A percentile compares a stretch with the other conserved stretches of the same genome.
These are phyloP conservation scores for Zymoseptoria tritici DNA, from an alignment of 2,329 filamentous ascomycete species.

Conservation along the genomic window DNA sequence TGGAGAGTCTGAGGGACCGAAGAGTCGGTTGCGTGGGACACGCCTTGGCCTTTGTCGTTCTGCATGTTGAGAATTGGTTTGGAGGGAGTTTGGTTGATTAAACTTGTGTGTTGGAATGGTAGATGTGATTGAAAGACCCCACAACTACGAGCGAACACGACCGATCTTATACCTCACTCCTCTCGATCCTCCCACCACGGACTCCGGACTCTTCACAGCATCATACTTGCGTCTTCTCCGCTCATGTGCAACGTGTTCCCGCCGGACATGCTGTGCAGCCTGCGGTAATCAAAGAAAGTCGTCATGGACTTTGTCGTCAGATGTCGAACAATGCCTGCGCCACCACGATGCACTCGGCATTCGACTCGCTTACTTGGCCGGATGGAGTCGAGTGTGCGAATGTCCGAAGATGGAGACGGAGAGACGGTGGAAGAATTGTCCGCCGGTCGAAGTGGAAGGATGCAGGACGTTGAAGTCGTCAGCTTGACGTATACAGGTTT, in stretches of 20 bases:
- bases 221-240: neutral
- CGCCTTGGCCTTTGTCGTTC: conserved; percentile 33
- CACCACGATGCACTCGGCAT: neutral
- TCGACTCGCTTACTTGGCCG: neutral
- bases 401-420: neutral
- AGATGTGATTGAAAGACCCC: neutral
- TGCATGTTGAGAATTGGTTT: neutral
- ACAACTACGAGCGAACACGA: neutral
- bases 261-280: neutral
- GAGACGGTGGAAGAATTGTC: neutral
- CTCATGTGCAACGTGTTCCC: neutral
- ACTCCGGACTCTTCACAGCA: neutral
- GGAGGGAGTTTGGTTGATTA: neutral
- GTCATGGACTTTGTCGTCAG: neutral
- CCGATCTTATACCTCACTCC: neutral
- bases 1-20: conserved; percentile 33
- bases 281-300: neutral
- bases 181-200: neutral
- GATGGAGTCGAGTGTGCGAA: neutral
- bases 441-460: neutral
- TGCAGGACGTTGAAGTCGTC: neutral
- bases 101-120: neutral
- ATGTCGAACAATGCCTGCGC: neutral
- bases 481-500: neutral
- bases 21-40: conserved; percentile 36